Percentiles rank a stretch among this genome's conserved stretches.
Conservation (phyloP, 2,329 filamentous ascomycete species). For the Colletotrichum brevisporum region DNA sequence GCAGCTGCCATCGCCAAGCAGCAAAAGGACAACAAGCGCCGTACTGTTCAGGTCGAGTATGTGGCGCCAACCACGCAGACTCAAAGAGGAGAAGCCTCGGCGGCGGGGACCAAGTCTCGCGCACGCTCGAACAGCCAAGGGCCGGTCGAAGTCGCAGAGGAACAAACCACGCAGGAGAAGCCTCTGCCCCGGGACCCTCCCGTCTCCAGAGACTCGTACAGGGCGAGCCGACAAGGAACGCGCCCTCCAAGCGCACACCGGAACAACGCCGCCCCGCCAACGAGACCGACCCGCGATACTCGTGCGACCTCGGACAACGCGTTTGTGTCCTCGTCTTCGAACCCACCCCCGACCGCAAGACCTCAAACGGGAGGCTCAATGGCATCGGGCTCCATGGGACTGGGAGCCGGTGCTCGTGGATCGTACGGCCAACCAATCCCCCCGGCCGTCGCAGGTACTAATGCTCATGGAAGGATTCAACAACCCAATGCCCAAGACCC, state of each 20-base stretch:
- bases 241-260: conserved; percentile 65
- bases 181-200: conserved; percentile 72
- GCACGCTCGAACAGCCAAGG: conserved; percentile 69
- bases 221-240: conserved; percentile 52
- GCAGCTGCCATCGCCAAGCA: conserved; percentile 66
- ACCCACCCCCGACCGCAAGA: conserved; percentile 63
- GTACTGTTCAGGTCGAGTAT: conserved; percentile 98
- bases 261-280: conserved; percentile 52
- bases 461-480: conserved; percentile 89
- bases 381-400: conserved; percentile 78
- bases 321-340: conserved; percentile 66
- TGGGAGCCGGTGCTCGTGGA: conserved; percentile 66
- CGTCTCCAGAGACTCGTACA: conserved; percentile 59
- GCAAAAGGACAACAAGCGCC: conserved; percentile 89
- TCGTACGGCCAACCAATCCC: conserved; percentile 91
- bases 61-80: conserved; percentile 92
- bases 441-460: conserved; percentile 88
- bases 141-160: conserved; percentile 58
- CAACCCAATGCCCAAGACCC: conserved; percentile 86
- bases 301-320: conserved; percentile 68
- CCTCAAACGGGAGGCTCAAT: conserved; percentile 89
- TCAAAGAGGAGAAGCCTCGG: conserved; percentile 70
- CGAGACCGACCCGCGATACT: conserved; percentile 64
- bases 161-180: conserved; percentile 63
- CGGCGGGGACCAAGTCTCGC: conserved; percentile 45